These are phyloP conservation scores for Diaporthe australafricana DNA, from an alignment of 2,329 filamentous ascomycete species.

Conservation along the genomic window DNA sequence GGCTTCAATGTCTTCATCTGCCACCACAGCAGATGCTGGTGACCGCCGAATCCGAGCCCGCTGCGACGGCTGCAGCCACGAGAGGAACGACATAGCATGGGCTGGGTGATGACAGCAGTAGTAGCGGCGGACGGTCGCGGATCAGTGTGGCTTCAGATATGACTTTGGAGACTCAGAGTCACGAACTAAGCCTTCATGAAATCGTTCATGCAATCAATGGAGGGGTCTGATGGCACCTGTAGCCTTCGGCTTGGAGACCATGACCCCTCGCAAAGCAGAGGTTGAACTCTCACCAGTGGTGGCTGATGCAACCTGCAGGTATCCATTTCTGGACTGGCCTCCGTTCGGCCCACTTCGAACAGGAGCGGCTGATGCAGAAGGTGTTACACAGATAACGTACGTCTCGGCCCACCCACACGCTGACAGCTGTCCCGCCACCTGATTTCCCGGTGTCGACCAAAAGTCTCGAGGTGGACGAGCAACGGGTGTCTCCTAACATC, in stretches of 20 bases:
- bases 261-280: constrained; percentile 1
- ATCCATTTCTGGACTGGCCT: constrained; percentile 7
- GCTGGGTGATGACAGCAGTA: neutral
- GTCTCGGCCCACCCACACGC: neutral
- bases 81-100: neutral
- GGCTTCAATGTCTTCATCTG: neutral
- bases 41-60: neutral
- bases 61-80: neutral
- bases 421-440: neutral
- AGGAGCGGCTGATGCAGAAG: neutral
- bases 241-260: neutral
- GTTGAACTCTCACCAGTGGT: neutral
- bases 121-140: neutral
- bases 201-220: too few relatives aligned
- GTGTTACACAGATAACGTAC: constrained; percentile 1
- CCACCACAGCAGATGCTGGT: neutral
- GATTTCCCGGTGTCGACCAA: neutral
- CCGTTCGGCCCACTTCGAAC: neutral
- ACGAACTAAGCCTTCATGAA: neutral
- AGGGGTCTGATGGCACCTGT: neutral
- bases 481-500: neutral
- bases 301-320: neutral
- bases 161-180: neutral
- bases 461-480: neutral
- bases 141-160: neutral